A percentile compares a stretch with the other conserved stretches of the same genome.
These are phyloP conservation scores for Russula brevipes DNA, from an alignment of 768 basidiomycete genomes.

Conservation along the genomic window DNA sequence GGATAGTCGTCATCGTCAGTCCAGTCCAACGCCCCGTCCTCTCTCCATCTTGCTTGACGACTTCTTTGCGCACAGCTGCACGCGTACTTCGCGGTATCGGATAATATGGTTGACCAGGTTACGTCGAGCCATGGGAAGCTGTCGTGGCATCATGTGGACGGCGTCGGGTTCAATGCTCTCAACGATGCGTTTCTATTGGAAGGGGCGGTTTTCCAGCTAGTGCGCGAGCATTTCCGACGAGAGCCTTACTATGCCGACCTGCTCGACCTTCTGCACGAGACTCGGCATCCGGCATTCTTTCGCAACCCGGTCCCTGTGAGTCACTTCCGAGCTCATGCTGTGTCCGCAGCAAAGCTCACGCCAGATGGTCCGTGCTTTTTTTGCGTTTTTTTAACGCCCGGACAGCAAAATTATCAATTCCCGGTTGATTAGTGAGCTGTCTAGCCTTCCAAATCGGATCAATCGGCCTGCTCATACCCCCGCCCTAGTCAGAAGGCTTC, in stretches of 20 bases:
- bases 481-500: conserved; percentile 72
- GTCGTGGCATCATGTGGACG: conserved; percentile 79
- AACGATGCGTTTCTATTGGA: conserved; percentile 98
- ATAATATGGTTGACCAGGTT: conserved; percentile 95
- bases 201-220: conserved; percentile 82
- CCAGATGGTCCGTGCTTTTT: background rate
- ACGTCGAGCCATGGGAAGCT: conserved; percentile 90
- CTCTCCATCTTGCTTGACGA: background rate
- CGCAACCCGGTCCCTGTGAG: conserved; percentile 16
- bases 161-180: conserved; percentile 80
- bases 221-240: conserved; percentile 78
- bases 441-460: background rate
- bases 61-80: conserved; percentile 58
- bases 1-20: conserved; percentile 91
- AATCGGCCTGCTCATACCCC: background rate
- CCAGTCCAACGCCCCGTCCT: background rate
- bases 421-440: conserved; percentile 68
- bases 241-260: conserved; percentile 84
- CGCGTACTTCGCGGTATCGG: conserved; percentile 93
- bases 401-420: conserved; percentile 50
- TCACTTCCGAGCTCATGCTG: background rate
- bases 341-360: background rate
- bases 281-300: conserved; percentile 31
- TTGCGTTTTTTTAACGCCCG: background rate
- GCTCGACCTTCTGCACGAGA: conserved; percentile 88